Conservation (phyloP, 1,139 yeast genomes). For the Wickerhamomyces sp. region DNA sequence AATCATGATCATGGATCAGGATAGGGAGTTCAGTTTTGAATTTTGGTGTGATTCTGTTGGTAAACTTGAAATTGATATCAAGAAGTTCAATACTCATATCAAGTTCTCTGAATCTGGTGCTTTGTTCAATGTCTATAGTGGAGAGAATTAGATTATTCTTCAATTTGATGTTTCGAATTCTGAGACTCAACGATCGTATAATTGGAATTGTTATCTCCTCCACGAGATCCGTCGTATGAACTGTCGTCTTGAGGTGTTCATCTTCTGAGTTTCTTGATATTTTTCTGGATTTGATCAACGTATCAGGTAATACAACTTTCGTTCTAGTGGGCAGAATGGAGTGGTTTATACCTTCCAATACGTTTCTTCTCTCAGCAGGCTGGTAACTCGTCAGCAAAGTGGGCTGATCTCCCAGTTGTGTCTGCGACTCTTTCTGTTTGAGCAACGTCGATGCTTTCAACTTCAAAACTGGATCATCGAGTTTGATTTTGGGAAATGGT, state of each 20-base stretch:
- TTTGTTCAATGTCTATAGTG: conserved; percentile 50
- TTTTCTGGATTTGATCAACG: conserved; percentile 18
- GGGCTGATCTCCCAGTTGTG: background rate
- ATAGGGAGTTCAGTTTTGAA: conserved; percentile 26
- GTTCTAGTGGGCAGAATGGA: conserved; percentile 9
- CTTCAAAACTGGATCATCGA: conserved; percentile 15
- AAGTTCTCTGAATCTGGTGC: conserved; percentile 36
- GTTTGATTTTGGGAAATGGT: conserved; percentile 19
- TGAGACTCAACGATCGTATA: conserved; percentile 46
- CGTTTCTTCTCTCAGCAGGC: conserved; percentile 21
- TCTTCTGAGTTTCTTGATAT: conserved; percentile 19
- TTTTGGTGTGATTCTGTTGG: conserved; percentile 34
- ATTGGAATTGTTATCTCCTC: conserved; percentile 32
- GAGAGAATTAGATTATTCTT: conserved; percentile 46
- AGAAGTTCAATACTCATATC: conserved; percentile 23
- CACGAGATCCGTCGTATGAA: conserved; percentile 1
- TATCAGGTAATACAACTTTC: conserved; percentile 14
- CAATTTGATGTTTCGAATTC: conserved; percentile 52
- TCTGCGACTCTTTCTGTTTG: background rate
- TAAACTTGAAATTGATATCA: conserved; percentile 36
- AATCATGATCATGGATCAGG: conserved; percentile 26
- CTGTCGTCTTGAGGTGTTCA: conserved; percentile 4
- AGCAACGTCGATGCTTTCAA: conserved; percentile 7
- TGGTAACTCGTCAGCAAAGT: conserved; percentile 4
- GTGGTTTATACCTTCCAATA: conserved; percentile 18